Evolutionary conservation across 495 filamentous ascomycete genomes (phyloP), one percentile per base, ranked within the genome.

Genomic region (Trichoderma orchidacearum): DNA sequence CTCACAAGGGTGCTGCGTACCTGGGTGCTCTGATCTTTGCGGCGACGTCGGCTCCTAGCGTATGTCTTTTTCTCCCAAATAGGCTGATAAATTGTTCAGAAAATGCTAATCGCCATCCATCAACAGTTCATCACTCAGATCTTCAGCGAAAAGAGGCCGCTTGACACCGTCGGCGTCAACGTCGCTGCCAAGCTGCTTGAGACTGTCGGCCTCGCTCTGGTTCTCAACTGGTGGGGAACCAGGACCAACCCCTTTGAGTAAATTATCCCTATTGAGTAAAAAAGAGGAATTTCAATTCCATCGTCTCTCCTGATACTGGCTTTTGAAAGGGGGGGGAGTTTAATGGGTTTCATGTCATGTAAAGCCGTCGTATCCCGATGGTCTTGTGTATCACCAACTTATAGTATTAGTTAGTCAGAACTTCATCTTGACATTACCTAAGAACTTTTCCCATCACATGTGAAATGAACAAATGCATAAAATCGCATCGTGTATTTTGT

Each of bases 191-290:
- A 90, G 64, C 72, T 93, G 62, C 82, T 96, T 59, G 93, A 98
- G 78, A 96, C 93, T 3, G 84, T 97, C 55, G 93, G 93, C 32
- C 78, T 97, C 38, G 87, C 85, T 56, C 63, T 96, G 67, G 89
- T 96, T 80, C 74, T 98, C 59, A 95, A 89, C 62, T 98, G 86
- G 85, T 98, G 93, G 93, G 93, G 93, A 61, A 96, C 92, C 54
- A 84, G 85, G 62, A 94, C 89, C 68, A 87, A 87, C 74, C 86
- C 89, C 35, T 89, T 89, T 68, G 81, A 87, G 31, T 78, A 75
- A 70, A 61, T 13, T n/a, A n/a, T n/a, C n/a, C n/a, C n/a, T n/a
- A n/a, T n/a, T n/a, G n/a, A n/a, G n/a, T n/a, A n/a, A n/a, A n/a
- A n/a, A n/a, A n/a, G n/a, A n/a, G n/a, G n/a, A n/a, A n/a, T n/a